Base-by-base conservation (phyloP, 1,284 basidiomycete species). In the Ceratobasidium sp. region DNA sequence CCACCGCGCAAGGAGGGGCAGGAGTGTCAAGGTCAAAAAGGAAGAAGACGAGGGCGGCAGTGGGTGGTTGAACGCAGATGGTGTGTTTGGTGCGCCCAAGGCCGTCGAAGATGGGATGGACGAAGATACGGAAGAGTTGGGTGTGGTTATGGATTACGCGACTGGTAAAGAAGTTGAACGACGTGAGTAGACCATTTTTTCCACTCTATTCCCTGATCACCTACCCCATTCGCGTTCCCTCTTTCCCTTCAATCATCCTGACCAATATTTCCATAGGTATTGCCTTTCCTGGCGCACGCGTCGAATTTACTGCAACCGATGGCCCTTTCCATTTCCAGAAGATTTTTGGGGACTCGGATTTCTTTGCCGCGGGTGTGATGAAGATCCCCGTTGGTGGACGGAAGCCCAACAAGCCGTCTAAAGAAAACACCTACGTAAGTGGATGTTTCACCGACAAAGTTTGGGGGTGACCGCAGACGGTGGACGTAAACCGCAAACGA, bases 381-480 rank as follows among this genome's bases (percentile, higher is more conserved):
- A 84, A 88, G 60, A 91, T 99, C 46, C 93, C 94, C 3, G 87
- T 91, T 0, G 84, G 87, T 1, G 87, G 87, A 26, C 84, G 87
- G 75, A 99, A 99, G 81, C 93, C 94, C 1, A 89, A 86, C 65
- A 99, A 98, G 80, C 86, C 88, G 52, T 90, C 94, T 5, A 95
- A 93, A 79, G 97, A 98, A 79, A 99, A 99, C 77, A 92, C 92
- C 70, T 99, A 97, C 80, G 97, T 98, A 76, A 77, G 93, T 85
- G n/a, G 58, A 52, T 9, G 18, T 30, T 62, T 58, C 65, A 60
- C n/a, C 39, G 34, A 8, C 16, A 16, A 18, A 12, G 55, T 32
- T 26, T 52, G 21, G 50, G 50, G 16, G 26, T 6, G 16, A 18
- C 23, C 3, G 45, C 16, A 18, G n/a, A n/a, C n/a, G n/a, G n/a